Base-by-base conservation (phyloP, 495 filamentous ascomycete genomes). In the Aspergillus sparsus region DNA sequence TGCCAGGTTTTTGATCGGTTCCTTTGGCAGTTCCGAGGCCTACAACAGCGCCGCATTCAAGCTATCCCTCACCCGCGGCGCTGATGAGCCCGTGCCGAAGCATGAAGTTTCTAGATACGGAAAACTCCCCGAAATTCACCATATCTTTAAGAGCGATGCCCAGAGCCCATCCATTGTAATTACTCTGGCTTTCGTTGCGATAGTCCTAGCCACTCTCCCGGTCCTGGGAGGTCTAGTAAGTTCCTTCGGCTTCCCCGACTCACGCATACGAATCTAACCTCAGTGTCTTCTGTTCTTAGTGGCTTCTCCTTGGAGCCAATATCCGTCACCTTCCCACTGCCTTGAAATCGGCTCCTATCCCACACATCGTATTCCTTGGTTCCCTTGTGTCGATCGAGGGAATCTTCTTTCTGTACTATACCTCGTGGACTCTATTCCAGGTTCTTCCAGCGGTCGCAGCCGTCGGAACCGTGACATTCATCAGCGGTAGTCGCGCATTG, bases 321-420 rank as follows among this genome's bases (percentile, higher is more conserved):
- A 63, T 93, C 68, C 82, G 85, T 59, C 92, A 97, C 68, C 74
- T 95, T 5, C 72, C 86, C 36, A 83, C 87, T 57, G 93, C 93
- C 21, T 73, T 96, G 49, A 73, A 83, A 50, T 78, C 78, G 18
- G 88, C 90, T 6, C 92, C 93, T 45, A 59, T 96, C 18, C 83
- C 91, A 8, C 92, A 98, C 68, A 77, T 83, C 42, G 67, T 89
- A 45, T 97, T 97, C 76, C 87, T 93, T 61, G 87, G 86, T 42
- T 94, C 91, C 8, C 84, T 98, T 60, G 37, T 96, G 31, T 84
- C 86, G 11, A 86, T 98, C 78, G 94, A 98, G 74, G 89, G 84
- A 7, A 84, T 96, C 63, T 98, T 98, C 77, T 92, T 92, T 81
- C 73, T 96, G 71, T 98, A 98, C 81, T 98, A 97, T 71, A 89